Conservation (phyloP, 139 green algal species). For the Coccomyxa sp. region DNA sequence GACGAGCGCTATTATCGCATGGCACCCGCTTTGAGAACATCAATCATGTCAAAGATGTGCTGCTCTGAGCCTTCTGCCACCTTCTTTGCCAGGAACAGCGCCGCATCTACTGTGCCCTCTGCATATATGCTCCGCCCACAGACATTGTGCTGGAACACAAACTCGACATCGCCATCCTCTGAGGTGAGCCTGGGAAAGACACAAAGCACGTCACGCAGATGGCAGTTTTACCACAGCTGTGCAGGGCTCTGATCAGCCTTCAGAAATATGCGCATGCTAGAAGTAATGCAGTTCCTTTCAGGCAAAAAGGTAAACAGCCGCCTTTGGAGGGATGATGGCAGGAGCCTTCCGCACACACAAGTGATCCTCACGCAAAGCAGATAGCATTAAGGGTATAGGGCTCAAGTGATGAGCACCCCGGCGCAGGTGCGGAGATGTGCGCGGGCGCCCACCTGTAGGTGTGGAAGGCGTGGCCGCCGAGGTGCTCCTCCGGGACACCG, state of each 20-base stretch:
- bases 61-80: slow-evolving; percentile 51
- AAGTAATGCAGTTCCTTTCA: too few species aligned
- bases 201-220: too few species aligned
- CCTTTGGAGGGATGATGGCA: too few species aligned
- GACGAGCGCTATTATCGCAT: slow-evolving; percentile 77
- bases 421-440: neutral
- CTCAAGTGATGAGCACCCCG: too few species aligned
- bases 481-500: slow-evolving; percentile 55
- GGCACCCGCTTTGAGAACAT: slow-evolving; percentile 85
- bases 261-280: too few species aligned
- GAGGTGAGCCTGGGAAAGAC: slow-evolving; percentile 15
- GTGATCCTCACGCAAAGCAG: too few species aligned
- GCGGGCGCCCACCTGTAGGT: slow-evolving; percentile 70
- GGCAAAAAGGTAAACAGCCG: too few species aligned
- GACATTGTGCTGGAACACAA: slow-evolving; percentile 99
- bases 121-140: slow-evolving; percentile 89
- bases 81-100: slow-evolving; percentile 77
- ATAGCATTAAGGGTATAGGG: too few species aligned
- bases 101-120: slow-evolving; percentile 94
- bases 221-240: too few species aligned
- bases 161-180: slow-evolving; percentile 61
- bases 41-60: slow-evolving; percentile 97
- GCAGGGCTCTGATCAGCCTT: too few species aligned
- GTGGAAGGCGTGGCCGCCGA: slow-evolving; percentile 93
- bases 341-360: too few species aligned